A percentile compares a stretch with the other conserved stretches of the same genome.
Conservation (phyloP, 106 monocot genomes). For the Chionographis japonica region DNA sequence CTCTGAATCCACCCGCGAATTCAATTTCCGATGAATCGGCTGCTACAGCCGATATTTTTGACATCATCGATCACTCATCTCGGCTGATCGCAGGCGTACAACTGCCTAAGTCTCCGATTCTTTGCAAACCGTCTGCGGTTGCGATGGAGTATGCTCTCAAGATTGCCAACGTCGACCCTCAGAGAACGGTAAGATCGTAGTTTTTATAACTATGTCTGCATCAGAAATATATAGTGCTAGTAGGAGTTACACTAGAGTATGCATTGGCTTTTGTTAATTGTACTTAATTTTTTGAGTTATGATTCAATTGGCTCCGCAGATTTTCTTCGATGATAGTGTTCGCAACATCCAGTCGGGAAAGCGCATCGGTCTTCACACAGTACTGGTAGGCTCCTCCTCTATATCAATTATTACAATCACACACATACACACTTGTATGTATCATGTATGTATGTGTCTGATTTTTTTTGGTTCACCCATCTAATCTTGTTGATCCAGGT, state of each 20-base stretch:
- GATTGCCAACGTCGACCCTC: slow-evolving; percentile 68
- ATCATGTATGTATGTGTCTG: not conserved
- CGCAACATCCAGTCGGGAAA: slow-evolving; percentile 79
- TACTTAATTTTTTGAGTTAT: not conserved
- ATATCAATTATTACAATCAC: not conserved
- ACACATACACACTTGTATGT: too few relatives aligned
- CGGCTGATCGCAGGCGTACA: slow-evolving; percentile 12
- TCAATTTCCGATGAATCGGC: not conserved
- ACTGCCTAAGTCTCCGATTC: slow-evolving; percentile 56
- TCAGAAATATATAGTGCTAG: too few relatives aligned
- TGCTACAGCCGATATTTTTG: slow-evolving; percentile 12
- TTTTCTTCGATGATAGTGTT: slow-evolving; percentile 91
- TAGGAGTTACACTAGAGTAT: too few relatives aligned
- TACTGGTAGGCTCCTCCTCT: slow-evolving; percentile 45
- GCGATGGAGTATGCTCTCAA: slow-evolving; percentile 62
- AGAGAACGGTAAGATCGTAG: slow-evolving; percentile 46
- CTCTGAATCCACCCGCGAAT: slow-evolving; percentile 33
- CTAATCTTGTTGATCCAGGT: slow-evolving; percentile 38
- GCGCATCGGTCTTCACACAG: slow-evolving; percentile 68
- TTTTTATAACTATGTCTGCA: too few relatives aligned
- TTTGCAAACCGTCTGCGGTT: slow-evolving; percentile 76
- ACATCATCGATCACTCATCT: slow-evolving; percentile 21
- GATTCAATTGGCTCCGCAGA: slow-evolving; percentile 26
- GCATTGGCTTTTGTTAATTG: not conserved
- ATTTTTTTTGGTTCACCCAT: not conserved